Base-by-base conservation (phyloP, 2,329 filamentous ascomycete genomes). In the Elsinoe ampelina region DNA sequence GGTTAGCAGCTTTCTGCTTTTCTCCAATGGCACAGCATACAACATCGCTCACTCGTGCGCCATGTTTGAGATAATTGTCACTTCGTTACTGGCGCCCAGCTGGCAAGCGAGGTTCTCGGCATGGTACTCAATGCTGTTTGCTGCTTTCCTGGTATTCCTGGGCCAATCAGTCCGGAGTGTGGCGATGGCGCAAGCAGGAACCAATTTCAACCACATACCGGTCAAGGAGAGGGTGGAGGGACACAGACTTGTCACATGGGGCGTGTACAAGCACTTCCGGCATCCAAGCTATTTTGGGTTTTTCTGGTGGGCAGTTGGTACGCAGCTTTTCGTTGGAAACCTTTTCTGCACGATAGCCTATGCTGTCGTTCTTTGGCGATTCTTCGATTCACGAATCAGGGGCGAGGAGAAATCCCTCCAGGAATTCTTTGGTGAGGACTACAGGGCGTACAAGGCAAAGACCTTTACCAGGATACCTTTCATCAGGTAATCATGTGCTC, bases 201-300 rank as follows among this genome's bases (percentile, higher is more conserved):
- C 82, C 48, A 95, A 88, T 67, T 98, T 98, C 79, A 95, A 95
- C 67, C 93, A 80, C 64, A 82, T 84, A 34, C 84, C 96, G 7
- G 89, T 93, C 71, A 82, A 73, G 43, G 71, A 80, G 61, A 81
- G 77, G 60, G 86, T 83, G 65, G 79, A 83, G 3, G 82, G 81
- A 1, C 93, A 98, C 70, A 77, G 77, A 47, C 79, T 98, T n/a
- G 87, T 98, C 2, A 95, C 86, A 0, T 76, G 76, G 26, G 93
- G 93, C 0, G 74, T 97, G 34, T 98, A 97, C 70, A 74, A 75
- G 6, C 70, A 80, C 43, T 74, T 95, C 54, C 77, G 93, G 20
- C 93, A 98, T 71, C 93, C 93, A 11, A 87, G 86, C 58, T 98
- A 98, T 72, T 96, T 97, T 74, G 93, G 92, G 2, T 98, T 96